Conservation (phyloP, 2,329 filamentous ascomycete species). For the Fonsecaea erecta region DNA sequence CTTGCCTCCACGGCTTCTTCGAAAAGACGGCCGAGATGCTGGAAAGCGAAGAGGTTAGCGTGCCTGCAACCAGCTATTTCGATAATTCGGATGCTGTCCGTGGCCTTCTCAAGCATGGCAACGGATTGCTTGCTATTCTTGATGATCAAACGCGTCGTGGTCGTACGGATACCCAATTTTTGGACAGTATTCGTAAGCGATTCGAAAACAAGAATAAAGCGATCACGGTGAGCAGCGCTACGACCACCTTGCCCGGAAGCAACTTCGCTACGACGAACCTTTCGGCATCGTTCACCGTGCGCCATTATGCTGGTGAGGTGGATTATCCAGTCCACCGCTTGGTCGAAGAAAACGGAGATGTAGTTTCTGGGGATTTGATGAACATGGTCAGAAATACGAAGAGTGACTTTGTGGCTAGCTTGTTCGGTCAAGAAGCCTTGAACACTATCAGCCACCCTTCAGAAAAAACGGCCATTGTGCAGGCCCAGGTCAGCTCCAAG, state of each 20-base stretch:
- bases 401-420: constrained; percentile 82
- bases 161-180: constrained; percentile 83
- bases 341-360: constrained; percentile 92
- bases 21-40: constrained; percentile 91
- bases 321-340: constrained; percentile 88
- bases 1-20: constrained; percentile 94
- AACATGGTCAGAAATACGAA: constrained; percentile 88
- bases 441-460: constrained; percentile 92
- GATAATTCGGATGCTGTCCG: constrained; percentile 95
- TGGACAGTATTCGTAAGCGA: constrained; percentile 88
- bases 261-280: constrained; percentile 87
- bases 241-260: constrained; percentile 78
- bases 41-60: constrained; percentile 89
- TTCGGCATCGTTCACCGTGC: constrained; percentile 81
- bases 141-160: constrained; percentile 94
- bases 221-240: constrained; percentile 77
- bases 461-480: constrained; percentile 87
- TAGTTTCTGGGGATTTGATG: constrained; percentile 93
- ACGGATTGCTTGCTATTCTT: constrained; percentile 89
- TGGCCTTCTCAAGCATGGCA: constrained; percentile 87
- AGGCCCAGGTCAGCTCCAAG: constrained; percentile 95
- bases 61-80: constrained; percentile 93
- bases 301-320: constrained; percentile 94
- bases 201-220: constrained; percentile 95
- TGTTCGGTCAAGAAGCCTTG: constrained; percentile 95